A percentile compares a stretch with the other conserved stretches of the same genome.
phyloP scores from a whole-genome alignment of 2,329 filamentous ascomycete genomes.

The Teratosphaeria gauchensis region DNA sequence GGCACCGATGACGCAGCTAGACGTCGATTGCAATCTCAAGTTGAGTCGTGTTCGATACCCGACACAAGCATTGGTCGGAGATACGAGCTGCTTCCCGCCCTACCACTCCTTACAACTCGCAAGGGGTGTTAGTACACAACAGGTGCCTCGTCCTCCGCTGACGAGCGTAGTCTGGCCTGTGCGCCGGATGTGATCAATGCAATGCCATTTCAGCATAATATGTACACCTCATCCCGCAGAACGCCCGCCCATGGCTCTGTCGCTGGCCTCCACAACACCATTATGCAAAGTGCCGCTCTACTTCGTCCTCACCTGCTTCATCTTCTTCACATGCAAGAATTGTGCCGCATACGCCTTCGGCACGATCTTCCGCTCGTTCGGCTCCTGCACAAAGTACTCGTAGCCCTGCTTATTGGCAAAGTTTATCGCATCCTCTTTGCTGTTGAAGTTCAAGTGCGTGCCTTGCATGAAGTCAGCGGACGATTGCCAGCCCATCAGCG shows the following conservation, averaged over 20 bases:
- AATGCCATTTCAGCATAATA: neutral
- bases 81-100: neutral
- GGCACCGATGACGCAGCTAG: neutral
- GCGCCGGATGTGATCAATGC: neutral
- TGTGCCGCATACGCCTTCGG: slow-evolving; percentile 97
- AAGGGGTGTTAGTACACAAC: no score
- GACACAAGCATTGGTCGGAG: neutral
- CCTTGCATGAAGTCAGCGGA: slow-evolving; percentile 93
- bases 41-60: neutral
- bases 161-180: no score
- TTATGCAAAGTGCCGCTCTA: slow-evolving; percentile 41
- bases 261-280: neutral
- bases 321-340: slow-evolving; percentile 77
- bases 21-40: neutral
- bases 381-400: slow-evolving; percentile 97
- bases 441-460: slow-evolving; percentile 79
- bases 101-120: no score
- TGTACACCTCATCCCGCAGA: neutral
- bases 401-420: slow-evolving; percentile 99
- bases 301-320: slow-evolving; percentile 74
- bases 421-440: slow-evolving; percentile 84
- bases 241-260: neutral
- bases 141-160: no score
- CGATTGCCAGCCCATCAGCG: slow-evolving; percentile 96
- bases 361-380: slow-evolving; percentile 72